Conservation (phyloP, 805 yeast species). For the Suhomyces sp. region DNA sequence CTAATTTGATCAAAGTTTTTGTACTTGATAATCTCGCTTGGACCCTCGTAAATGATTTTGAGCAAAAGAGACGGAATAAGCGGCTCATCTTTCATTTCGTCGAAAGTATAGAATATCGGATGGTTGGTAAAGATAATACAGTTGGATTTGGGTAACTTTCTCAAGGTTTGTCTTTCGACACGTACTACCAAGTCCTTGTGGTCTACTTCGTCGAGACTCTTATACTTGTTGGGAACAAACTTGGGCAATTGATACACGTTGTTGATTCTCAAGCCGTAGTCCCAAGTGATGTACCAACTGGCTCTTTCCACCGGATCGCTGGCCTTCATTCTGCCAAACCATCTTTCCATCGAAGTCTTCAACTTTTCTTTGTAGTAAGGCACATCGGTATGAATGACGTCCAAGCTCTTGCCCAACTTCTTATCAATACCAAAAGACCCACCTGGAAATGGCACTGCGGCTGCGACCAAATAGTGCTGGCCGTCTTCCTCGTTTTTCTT, state of each 20-base stretch:
- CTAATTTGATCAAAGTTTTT: conserved; percentile 58
- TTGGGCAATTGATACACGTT: conserved; percentile 55
- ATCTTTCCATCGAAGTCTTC: conserved; percentile 67
- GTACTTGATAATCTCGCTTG: conserved; percentile 61
- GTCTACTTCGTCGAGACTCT: conserved; percentile 30
- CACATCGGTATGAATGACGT: conserved; percentile 63
- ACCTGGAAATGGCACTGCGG: conserved; percentile 78
- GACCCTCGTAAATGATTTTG: conserved; percentile 63
- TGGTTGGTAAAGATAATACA: conserved; percentile 75
- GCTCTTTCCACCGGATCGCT: conserved; percentile 69
- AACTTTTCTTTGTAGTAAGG: conserved; percentile 68
- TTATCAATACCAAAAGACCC: conserved; percentile 63
- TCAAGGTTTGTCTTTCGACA: conserved; percentile 69
- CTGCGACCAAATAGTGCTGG: conserved; percentile 62
- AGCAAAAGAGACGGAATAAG: conserved; percentile 71
- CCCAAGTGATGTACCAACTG: conserved; percentile 75
- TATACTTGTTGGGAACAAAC: conserved; percentile 33
- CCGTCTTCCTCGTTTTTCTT: conserved; percentile 52
- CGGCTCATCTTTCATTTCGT: conserved; percentile 76
- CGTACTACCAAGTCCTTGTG: conserved; percentile 62
- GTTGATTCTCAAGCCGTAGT: conserved; percentile 55
- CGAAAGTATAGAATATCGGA: conserved; percentile 74
- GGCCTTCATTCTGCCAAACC: conserved; percentile 62
- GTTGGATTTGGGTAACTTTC: conserved; percentile 60
- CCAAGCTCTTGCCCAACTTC: conserved; percentile 61